Conservation (phyloP, 73 alveolate genomes). For the Stentor roeselii region DNA sequence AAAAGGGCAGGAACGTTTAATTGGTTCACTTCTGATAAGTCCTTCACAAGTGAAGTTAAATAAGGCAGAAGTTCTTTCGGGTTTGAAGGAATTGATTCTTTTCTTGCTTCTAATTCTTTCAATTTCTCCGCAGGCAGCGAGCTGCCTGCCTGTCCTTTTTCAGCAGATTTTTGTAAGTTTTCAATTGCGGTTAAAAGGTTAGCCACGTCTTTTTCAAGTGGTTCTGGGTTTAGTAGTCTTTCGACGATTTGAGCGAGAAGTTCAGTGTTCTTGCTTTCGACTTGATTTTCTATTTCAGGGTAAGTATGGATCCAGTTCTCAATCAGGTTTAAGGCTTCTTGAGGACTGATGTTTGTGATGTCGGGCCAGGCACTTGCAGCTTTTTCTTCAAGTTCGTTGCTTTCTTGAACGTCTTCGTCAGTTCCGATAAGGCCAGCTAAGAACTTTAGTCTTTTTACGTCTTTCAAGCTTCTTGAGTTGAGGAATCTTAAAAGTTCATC, state of each 20-base stretch:
- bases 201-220: background rate
- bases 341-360: background rate
- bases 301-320: background rate
- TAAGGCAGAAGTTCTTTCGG: background rate
- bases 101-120: background rate
- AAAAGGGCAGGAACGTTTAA: background rate
- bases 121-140: background rate
- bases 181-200: background rate
- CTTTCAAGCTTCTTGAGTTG: background rate
- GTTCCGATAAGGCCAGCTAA: background rate
- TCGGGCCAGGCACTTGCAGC: background rate
- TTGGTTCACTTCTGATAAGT: background rate
- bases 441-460: background rate
- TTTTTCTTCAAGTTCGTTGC: background rate
- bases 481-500: background rate
- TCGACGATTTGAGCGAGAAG: background rate
- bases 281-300: background rate
- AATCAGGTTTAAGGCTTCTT: slow-evolving; percentile 3
- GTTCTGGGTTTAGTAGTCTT: background rate
- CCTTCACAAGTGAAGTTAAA: background rate
- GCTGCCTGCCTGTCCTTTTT: no score
- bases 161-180: background rate
- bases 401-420: background rate
- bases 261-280: background rate
- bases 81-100: background rate